Evolutionary conservation across 345 rosid genomes (phyloP), one percentile per base, ranked within the genome.

Genomic region (Melaleuca alternifolia): DNA sequence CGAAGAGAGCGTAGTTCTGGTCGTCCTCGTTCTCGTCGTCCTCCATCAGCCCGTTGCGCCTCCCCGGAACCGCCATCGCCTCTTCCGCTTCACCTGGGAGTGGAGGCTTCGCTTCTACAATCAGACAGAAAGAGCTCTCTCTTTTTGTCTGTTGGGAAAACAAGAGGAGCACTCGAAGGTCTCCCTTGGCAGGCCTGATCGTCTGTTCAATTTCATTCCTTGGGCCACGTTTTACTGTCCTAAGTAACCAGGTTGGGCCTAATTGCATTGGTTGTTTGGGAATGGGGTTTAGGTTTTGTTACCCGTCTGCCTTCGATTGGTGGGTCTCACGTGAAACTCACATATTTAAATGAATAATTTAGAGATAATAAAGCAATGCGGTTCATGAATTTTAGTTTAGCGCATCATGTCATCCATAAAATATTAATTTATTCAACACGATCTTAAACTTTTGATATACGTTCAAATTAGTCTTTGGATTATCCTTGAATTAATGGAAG

Each of bases 41-140:
- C 54, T 94, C 98, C 44, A 91, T 53, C 50, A 91, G 83, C 50
- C 95, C 98, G 86, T 95, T 95, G 88, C 90, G 95, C 83, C 90
- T 89, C 61, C 93, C 92, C 3, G 95, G 97, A 54, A 97, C 97
- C 51, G 99, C 99, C 99, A 97, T 95, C 20, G 28, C 46, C 62
- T 20, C 48, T 18, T 41, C 48, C 79, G 79, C 65, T 79, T 54
- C 2, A 11, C 7, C 61, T 16, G 18, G 33, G 48, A 13, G 41
- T 46, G 65, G 50, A 28, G 54, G 41, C 54, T 24, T 51, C 16
- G 33, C 18, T 83, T 83, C 21, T 26, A 28, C 54, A 51, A 51
- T 10, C 44, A 71, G 79, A 9, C 79, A 18, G 51, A 77, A 53
- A 54, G 44, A 65, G 26, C 11, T 3, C 26, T 3, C 26, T 54